Evolutionary conservation across 148 eudicot species (phyloP), one percentile per base, ranked within the genome.

Genomic region (Nyssa sinensis): DNA sequence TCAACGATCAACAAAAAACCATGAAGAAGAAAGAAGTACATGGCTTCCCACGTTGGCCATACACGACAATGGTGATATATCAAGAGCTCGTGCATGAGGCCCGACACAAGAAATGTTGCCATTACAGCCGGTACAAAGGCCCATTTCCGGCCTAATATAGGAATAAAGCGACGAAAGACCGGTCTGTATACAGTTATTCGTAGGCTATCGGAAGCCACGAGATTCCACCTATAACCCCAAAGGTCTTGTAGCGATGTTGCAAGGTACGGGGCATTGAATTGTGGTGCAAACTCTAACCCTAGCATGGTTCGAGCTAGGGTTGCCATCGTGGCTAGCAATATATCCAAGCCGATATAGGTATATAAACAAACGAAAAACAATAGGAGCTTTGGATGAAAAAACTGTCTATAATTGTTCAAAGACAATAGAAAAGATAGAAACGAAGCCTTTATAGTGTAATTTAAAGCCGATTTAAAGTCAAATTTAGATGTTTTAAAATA

Each of bases 201-300:
- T 53, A 89, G 60, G 1, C 74, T 61, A 33, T 78, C 77, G 0
- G 88, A 62, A 4, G 79, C 85, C 81, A 85, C 80, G 24, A 83
- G 73, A 44, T 89, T 89, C 93, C 90, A 88, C 71, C 92, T 83
- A 30, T 77, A 47, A 0, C 93, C 89, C 93, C 91, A 87, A 51
- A 89, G 87, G 30, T 90, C 88, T 73, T 90, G 89, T 4, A 87
- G 69, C 0, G 91, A 90, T 3, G 91, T 90, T 1, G 91, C 77
- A 1, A 85, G 62, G 27, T 82, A 82, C 0, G 91, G 91, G 62
- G 85, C 84, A 53, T 84, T 24, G 57, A 85, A 90, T 44, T 76
- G 86, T 1, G 86, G 81, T 37, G 74, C 85, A 16, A 90, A 74
- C 70, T 84, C 86, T 7, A 84, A 59, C 0, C 78, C 61, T 3